phyloP scores from a whole-genome alignment of 2,329 filamentous ascomycete species.

The Venturia oleaginea region DNA sequence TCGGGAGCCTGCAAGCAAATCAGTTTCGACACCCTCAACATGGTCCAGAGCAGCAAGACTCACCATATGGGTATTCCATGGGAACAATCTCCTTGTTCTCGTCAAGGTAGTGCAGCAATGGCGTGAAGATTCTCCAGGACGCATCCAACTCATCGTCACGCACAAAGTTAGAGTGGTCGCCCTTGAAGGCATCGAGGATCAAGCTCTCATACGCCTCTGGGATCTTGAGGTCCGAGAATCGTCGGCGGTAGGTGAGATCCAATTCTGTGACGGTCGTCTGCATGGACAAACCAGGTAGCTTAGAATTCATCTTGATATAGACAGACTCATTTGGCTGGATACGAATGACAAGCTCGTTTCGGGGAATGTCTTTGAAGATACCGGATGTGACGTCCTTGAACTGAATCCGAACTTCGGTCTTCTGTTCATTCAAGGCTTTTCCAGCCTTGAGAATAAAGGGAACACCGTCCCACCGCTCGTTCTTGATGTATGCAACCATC shows the following conservation, averaged over 20 bases:
- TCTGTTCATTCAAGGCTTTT: slow-evolving; percentile 98
- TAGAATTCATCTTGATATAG: slow-evolving; percentile 99
- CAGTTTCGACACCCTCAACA: not conserved
- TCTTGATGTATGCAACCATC: slow-evolving; percentile 97
- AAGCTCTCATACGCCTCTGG: slow-evolving; percentile 98
- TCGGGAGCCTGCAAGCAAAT: slow-evolving; percentile 62
- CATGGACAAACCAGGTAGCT: slow-evolving; percentile 96
- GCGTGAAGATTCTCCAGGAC: slow-evolving; percentile 97
- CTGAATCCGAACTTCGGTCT: slow-evolving; percentile 98
- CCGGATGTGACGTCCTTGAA: slow-evolving; percentile 99
- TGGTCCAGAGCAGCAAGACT: slow-evolving; percentile 27
- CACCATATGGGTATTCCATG: slow-evolving; percentile 99
- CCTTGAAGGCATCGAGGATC: slow-evolving; percentile 95
- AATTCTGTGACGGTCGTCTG: slow-evolving; percentile 98
- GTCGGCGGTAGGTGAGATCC: slow-evolving; percentile 92
- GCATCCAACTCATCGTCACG: slow-evolving; percentile 70
- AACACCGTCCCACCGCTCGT: slow-evolving; percentile 98
- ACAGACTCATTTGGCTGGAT: slow-evolving; percentile 99
- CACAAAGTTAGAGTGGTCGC: slow-evolving; percentile 94
- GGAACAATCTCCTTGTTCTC: slow-evolving; percentile 99
- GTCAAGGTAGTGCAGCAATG: slow-evolving; percentile 93
- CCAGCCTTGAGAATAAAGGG: slow-evolving; percentile 99
- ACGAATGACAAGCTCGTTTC: slow-evolving; percentile 97
- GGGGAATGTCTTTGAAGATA: slow-evolving; percentile 99
- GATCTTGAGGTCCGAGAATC: slow-evolving; percentile 99